Evolutionary conservation across 768 basidiomycete genomes (phyloP).

Genomic region (Boletus sp.): DNA sequence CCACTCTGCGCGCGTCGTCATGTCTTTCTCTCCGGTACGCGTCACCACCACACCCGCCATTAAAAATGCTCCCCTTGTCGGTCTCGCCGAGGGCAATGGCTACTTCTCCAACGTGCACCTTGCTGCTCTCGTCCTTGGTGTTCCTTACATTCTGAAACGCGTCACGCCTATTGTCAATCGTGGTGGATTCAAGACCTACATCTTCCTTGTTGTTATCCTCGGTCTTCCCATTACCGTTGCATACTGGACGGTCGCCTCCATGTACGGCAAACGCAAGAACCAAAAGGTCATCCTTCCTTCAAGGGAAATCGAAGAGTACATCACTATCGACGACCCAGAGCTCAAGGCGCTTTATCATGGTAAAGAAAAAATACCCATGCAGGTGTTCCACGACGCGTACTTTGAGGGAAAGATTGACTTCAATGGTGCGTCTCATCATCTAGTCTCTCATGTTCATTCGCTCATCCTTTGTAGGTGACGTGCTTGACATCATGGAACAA

Average conservation of each 20-base stretch:
- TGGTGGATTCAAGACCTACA: slow-evolving; percentile 82
- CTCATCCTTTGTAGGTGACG: slow-evolving; percentile 60
- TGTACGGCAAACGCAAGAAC: slow-evolving; percentile 76
- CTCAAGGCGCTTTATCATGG: slow-evolving; percentile 77
- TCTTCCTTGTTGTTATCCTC: slow-evolving; percentile 71
- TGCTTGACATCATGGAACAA: slow-evolving; percentile 89
- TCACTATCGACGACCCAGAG: slow-evolving; percentile 82
- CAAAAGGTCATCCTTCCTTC: slow-evolving; percentile 83
- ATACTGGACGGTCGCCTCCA: slow-evolving; percentile 90
- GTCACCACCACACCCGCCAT: slow-evolving; percentile 73
- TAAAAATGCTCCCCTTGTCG: slow-evolving; percentile 79
- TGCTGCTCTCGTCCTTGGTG: slow-evolving; percentile 67
- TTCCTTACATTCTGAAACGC: slow-evolving; percentile 83
- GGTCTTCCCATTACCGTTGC: slow-evolving; percentile 74
- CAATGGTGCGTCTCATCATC: slow-evolving; percentile 58
- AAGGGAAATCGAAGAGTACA: slow-evolving; percentile 84
- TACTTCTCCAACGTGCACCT: slow-evolving; percentile 81
- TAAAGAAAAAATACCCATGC: slow-evolving; percentile 94
- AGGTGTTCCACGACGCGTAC: slow-evolving; percentile 95
- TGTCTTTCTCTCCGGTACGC: slow-evolving; percentile 49
- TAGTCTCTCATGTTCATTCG: background rate
- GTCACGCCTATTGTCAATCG: slow-evolving; percentile 78
- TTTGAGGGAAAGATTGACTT: slow-evolving; percentile 96
- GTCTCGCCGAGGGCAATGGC: slow-evolving; percentile 83
- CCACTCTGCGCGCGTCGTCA: slow-evolving; percentile 19